A percentile compares a stretch with the other conserved stretches of the same genome.
phyloP scores from a whole-genome alignment of 2,329 filamentous ascomycete species.

The Cercospora brassicicola region DNA sequence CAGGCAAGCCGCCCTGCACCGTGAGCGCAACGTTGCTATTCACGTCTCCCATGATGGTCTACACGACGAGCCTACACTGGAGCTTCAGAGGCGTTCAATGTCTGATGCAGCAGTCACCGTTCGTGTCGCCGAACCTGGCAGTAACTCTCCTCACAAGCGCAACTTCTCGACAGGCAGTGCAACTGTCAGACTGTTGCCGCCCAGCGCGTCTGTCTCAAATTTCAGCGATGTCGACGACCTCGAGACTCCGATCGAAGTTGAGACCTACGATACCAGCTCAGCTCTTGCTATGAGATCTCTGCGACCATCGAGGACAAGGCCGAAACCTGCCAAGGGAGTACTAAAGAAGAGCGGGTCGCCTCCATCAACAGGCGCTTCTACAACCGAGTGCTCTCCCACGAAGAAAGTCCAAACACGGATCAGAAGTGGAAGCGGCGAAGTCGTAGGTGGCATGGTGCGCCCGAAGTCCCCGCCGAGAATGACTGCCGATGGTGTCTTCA shows the following conservation, averaged over 20 bases:
- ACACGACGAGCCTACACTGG: not conserved
- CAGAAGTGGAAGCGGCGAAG: not conserved
- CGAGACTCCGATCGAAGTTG: slow-evolving; percentile 17
- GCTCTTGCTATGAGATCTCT: slow-evolving; percentile 6
- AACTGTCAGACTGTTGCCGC: not conserved
- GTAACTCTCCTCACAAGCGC: slow-evolving; percentile 4
- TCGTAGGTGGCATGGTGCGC: not conserved
- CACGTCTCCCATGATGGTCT: not conserved
- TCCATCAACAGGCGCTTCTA: slow-evolving; percentile 7
- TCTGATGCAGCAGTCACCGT: slow-evolving; percentile 2
- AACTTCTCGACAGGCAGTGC: slow-evolving; percentile 1
- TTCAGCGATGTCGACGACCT: not conserved
- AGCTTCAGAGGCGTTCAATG: slow-evolving; percentile 10
- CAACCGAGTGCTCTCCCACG: slow-evolving; percentile 6
- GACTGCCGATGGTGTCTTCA: not conserved
- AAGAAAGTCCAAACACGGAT: not conserved
- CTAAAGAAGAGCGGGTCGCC: slow-evolving; percentile 22
- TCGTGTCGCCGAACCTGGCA: not conserved
- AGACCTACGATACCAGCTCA: slow-evolving; percentile 8
- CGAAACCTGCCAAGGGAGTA: slow-evolving; percentile 23
- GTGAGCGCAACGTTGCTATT: not conserved
- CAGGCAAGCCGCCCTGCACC: slow-evolving; percentile 1
- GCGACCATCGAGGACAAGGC: slow-evolving; percentile 17
- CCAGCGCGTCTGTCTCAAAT: not conserved
- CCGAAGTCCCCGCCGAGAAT: not conserved